Percentiles rank a stretch among this genome's conserved stretches.
These are phyloP conservation scores for Syncephalastrum racemosum DNA, from an alignment of 371 early-diverging fungal species.

Conservation along the genomic window DNA sequence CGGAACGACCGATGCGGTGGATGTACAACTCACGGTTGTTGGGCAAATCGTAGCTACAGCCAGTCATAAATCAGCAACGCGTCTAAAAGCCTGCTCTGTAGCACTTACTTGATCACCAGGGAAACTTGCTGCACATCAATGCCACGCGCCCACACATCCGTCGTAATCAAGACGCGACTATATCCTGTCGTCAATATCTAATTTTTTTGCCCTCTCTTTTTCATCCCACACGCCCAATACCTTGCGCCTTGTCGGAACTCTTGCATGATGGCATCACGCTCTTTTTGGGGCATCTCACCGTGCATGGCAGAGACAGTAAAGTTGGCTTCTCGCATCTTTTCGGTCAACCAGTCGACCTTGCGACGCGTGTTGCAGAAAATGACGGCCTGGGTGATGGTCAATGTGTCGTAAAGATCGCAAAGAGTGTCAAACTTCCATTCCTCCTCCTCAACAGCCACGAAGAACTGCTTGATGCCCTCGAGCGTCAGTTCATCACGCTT, in stretches of 20 bases:
- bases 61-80: neutral
- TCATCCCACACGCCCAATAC: conserved; percentile 21
- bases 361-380: conserved; percentile 99
- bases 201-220: neutral
- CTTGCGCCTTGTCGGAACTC: conserved; percentile 87
- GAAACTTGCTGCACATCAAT: conserved; percentile 98
- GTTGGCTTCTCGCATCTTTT: conserved; percentile 88
- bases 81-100: neutral
- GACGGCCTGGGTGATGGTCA: conserved; percentile 98
- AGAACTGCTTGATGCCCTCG: conserved; percentile 99
- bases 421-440: conserved; percentile 97
- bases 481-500: conserved; percentile 99
- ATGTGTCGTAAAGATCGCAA: conserved; percentile 95
- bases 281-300: conserved; percentile 96
- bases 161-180: conserved; percentile 92
- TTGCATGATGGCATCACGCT: conserved; percentile 89
- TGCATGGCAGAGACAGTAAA: conserved; percentile 99
- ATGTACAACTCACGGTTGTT: conserved; percentile 91
- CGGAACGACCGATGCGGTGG: conserved; percentile 96
- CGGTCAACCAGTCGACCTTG: conserved; percentile 98
- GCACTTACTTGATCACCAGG: conserved; percentile 70
- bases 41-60: conserved; percentile 93
- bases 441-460: conserved; percentile 95
- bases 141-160: conserved; percentile 96
- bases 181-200: neutral